Evolutionary conservation across 495 filamentous ascomycete genomes (phyloP).

Genomic region (Penicillium samsonianum): DNA sequence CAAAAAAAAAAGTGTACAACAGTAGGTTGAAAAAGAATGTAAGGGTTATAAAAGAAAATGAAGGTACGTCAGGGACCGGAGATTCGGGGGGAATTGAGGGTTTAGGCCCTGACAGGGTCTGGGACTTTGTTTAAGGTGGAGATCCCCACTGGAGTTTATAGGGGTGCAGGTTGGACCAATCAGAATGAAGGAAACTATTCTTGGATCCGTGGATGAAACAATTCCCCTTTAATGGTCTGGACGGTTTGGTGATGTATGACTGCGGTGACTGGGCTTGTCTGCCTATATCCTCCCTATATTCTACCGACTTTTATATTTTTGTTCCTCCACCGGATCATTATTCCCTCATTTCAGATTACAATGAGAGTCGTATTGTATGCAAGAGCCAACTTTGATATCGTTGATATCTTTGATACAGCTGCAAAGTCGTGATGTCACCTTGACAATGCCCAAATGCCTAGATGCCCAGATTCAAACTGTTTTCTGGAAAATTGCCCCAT

Average conservation of each 20-base stretch:
- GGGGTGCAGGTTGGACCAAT: constrained; percentile 9
- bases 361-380: neutral
- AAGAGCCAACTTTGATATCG: neutral
- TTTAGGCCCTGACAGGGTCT: constrained; percentile 18
- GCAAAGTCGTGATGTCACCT: constrained; percentile 2
- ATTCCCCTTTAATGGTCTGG: constrained; percentile 10
- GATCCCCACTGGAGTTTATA: constrained; percentile 12
- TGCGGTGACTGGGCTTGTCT: neutral
- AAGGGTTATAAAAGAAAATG: constrained; percentile 1
- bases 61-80: constrained; percentile 17
- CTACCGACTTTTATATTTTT: neutral
- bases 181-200: constrained; percentile 2
- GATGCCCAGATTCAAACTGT: neutral
- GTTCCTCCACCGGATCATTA: neutral
- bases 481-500: neutral
- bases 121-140: constrained; percentile 10
- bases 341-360: neutral
- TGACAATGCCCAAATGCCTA: neutral
- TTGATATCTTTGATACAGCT: neutral
- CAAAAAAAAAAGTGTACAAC: constrained; percentile 9
- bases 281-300: neutral
- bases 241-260: neutral
- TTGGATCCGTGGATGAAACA: constrained; percentile 22
- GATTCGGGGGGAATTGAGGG: constrained; percentile 10
- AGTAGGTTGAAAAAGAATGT: constrained; percentile 7